Evolutionary conservation across 495 filamentous ascomycete genomes (phyloP).

Genomic region (Bryoglossum gracile): DNA sequence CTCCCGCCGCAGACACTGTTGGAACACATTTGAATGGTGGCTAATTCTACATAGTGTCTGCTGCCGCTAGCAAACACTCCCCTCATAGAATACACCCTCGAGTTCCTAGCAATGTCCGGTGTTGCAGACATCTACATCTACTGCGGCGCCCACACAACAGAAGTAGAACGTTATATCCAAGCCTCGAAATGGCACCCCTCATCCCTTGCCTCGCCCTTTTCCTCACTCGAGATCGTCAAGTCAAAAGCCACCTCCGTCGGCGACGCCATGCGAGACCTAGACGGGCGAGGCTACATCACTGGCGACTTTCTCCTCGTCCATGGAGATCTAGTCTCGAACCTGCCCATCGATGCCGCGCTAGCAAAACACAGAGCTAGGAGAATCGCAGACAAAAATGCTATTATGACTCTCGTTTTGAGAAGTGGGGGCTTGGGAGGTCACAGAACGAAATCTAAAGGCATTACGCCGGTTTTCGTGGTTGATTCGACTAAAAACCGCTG

Average conservation of each 20-base stretch:
- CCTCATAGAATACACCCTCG: conserved; percentile 94
- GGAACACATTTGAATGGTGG: neutral
- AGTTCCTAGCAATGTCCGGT: conserved; percentile 90
- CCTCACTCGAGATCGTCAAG: conserved; percentile 73
- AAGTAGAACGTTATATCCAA: conserved; percentile 77
- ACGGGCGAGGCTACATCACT: conserved; percentile 75
- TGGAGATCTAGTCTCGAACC: conserved; percentile 89
- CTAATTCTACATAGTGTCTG: conserved; percentile 58
- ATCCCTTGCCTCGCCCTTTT: conserved; percentile 68
- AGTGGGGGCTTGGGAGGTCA: conserved; percentile 63
- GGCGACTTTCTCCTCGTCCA: conserved; percentile 90
- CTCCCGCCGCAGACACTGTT: neutral
- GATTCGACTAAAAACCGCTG: conserved; percentile 75
- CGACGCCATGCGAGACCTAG: conserved; percentile 91
- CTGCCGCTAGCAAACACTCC: conserved; percentile 89
- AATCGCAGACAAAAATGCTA: conserved; percentile 81
- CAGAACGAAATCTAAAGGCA: conserved; percentile 63
- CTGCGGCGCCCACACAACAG: conserved; percentile 80
- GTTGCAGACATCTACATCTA: conserved; percentile 91
- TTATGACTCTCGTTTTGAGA: conserved; percentile 94
- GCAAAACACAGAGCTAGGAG: conserved; percentile 73
- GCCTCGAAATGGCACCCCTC: conserved; percentile 28
- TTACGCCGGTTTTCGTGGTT: conserved; percentile 77
- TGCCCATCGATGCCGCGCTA: conserved; percentile 74
- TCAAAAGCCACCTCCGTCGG: conserved; percentile 76